These are phyloP conservation scores for Adenanthera pavonina DNA, from an alignment of 306 rosid species.

Conservation along the genomic window DNA sequence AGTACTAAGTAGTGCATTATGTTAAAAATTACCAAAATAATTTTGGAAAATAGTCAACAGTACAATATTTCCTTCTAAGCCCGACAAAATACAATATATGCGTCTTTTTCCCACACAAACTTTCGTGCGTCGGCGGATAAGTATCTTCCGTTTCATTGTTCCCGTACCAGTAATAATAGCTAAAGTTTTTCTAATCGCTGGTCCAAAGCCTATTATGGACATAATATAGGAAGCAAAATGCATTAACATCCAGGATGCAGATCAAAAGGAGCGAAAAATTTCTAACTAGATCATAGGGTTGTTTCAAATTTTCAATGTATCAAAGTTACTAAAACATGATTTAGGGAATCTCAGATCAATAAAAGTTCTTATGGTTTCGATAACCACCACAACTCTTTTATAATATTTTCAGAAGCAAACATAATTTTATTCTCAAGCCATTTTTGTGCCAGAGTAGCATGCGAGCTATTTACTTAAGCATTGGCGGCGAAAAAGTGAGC, in stretches of 20 bases:
- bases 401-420: neutral
- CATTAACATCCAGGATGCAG: neutral
- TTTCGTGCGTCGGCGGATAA: neutral
- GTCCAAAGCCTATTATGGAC: neutral
- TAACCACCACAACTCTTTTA: neutral
- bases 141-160: neutral
- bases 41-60: neutral
- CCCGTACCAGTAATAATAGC: neutral
- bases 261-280: neutral
- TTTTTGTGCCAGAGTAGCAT: neutral
- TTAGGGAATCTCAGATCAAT: neutral
- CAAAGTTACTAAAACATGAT: neutral
- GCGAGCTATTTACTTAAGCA: neutral
- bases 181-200: neutral
- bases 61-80: constrained; percentile 16
- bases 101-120: neutral
- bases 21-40: constrained; percentile 18
- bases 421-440: neutral
- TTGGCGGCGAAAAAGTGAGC: neutral
- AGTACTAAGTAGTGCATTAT: constrained; percentile 14
- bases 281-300: neutral
- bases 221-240: neutral
- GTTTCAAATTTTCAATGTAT: neutral
- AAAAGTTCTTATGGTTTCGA: neutral
- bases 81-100: neutral